phyloP scores from a whole-genome alignment of 148 eudicot species.

The Chenopodium berlandieri region DNA sequence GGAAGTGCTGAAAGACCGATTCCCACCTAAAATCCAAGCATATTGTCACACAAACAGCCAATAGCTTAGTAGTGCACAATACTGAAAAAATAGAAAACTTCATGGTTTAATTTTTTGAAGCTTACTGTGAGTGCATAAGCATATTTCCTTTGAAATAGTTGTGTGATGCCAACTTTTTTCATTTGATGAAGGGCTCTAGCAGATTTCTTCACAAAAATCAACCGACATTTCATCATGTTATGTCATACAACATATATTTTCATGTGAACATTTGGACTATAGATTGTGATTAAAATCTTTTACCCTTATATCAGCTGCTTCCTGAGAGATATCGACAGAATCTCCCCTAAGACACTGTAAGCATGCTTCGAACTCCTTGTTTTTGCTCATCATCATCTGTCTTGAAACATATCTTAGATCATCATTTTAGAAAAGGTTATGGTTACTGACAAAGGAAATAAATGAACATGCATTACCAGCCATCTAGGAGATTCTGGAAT shows the following conservation, averaged over 20 bases:
- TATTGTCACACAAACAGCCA: neutral
- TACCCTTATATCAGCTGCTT: slow-evolving; percentile 42
- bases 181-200: slow-evolving; percentile 30
- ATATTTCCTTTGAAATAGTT: slow-evolving; percentile 34
- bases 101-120: neutral
- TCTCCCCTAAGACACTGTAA: slow-evolving; percentile 38
- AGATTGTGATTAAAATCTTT: neutral
- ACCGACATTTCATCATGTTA: neutral
- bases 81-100: neutral
- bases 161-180: slow-evolving; percentile 25
- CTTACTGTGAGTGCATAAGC: slow-evolving; percentile 38
- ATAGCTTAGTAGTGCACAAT: neutral
- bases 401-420: neutral
- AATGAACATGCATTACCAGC: slow-evolving; percentile 27
- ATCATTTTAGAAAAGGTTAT: neutral
- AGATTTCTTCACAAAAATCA: slow-evolving; percentile 15
- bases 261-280: neutral
- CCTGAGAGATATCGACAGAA: slow-evolving; percentile 24
- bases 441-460: neutral
- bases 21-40: slow-evolving; percentile 30
- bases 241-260: slow-evolving; percentile 3
- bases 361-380: slow-evolving; percentile 30
- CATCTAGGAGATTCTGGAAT: slow-evolving; percentile 47
- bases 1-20: slow-evolving; percentile 30
- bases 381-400: slow-evolving; percentile 33